Base-by-base conservation (phyloP, 352 stramenopile species). In the Globisporangium ultimum region DNA sequence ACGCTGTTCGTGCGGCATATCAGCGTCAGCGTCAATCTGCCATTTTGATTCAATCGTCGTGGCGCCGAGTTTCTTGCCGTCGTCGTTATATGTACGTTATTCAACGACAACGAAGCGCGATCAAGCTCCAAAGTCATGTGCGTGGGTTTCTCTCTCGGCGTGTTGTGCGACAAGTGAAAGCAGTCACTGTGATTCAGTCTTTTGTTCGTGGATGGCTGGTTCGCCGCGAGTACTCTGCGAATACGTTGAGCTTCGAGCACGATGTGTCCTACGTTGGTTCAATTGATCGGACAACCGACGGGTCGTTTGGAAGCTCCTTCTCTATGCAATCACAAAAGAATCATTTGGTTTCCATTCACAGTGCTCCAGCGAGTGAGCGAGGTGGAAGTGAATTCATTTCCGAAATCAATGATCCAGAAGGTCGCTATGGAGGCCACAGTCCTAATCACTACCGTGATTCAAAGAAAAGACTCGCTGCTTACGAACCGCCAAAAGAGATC, bases 151-250 rank as follows among this genome's bases (percentile, higher is more conserved):
- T 89, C 6, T 56, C 63, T 0, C 74, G 76, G 5, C 79, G 74
- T 21, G 18, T 63, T 22, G 53, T 91, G 12, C 76, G 71, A 46
- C 66, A 62, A 13, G 66, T 75, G 17, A 76, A 76, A 48, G 73
- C 81, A 1, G 72, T 61, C 4, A 85, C 79, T 9, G 61, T 77
- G 10, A 86, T 95, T 48, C 85, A 95, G 63, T 89, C 81, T 15
- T 90, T 88, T 55, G 78, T 93, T 18, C 80, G 85, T 58, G 81
- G 85, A 15, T 95, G 84, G 84, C 71, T 93, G 28, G 84, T 93
- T 32, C 76, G 84, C 51, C 81, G 84, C 3, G 81, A 90, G 49
- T 83, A 84, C 54, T 89, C 79, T 9, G 81, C 80, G 0, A 91
- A 91, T 60, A 93, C 84, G 1, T 54, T 92, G 48, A 92, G 83